Conservation (phyloP, 768 basidiomycete species). For the Boletellus sp. region DNA sequence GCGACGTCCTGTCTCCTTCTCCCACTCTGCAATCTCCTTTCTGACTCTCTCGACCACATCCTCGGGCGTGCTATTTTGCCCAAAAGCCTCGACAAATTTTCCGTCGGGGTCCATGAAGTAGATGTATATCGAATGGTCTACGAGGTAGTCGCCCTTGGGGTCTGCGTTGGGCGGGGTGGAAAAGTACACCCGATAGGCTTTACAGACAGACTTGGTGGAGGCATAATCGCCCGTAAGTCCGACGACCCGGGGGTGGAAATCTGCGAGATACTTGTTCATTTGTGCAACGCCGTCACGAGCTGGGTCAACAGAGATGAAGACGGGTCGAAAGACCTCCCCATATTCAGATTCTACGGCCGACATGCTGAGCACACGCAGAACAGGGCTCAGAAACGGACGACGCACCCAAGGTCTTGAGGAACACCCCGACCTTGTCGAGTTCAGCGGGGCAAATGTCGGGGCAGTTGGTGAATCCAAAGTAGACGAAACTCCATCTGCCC, state of each 20-base stretch:
- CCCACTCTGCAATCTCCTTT: slow-evolving; percentile 46
- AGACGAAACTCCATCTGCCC: slow-evolving; percentile 88
- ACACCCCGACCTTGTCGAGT: slow-evolving; percentile 86
- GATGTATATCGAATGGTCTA: slow-evolving; percentile 95
- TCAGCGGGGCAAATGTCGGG: slow-evolving; percentile 99
- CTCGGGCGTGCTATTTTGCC: slow-evolving; percentile 68
- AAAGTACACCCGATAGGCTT: slow-evolving; percentile 97
- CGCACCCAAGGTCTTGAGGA: slow-evolving; percentile 72
- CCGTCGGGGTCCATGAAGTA: slow-evolving; percentile 97
- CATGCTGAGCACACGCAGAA: slow-evolving; percentile 6
- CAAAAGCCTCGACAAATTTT: slow-evolving; percentile 94
- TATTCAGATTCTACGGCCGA: slow-evolving; percentile 55
- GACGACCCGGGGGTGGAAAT: slow-evolving; percentile 89
- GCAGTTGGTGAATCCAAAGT: slow-evolving; percentile 99
- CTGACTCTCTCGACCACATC: slow-evolving; percentile 64
- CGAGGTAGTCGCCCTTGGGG: slow-evolving; percentile 90
- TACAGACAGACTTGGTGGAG: slow-evolving; percentile 83
- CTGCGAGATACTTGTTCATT: slow-evolving; percentile 62
- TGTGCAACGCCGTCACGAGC: slow-evolving; percentile 73
- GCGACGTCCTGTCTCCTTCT: slow-evolving; percentile 33
- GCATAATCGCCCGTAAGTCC: slow-evolving; percentile 88
- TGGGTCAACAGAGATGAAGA: slow-evolving; percentile 97
- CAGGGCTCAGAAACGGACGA: not conserved
- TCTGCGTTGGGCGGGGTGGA: slow-evolving; percentile 89
- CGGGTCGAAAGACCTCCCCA: slow-evolving; percentile 73